A percentile compares a stretch with the other conserved stretches of the same genome.
These are phyloP conservation scores for Bigelowiella natans DNA, from an alignment of 78 protist genomes.

Conservation along the genomic window DNA sequence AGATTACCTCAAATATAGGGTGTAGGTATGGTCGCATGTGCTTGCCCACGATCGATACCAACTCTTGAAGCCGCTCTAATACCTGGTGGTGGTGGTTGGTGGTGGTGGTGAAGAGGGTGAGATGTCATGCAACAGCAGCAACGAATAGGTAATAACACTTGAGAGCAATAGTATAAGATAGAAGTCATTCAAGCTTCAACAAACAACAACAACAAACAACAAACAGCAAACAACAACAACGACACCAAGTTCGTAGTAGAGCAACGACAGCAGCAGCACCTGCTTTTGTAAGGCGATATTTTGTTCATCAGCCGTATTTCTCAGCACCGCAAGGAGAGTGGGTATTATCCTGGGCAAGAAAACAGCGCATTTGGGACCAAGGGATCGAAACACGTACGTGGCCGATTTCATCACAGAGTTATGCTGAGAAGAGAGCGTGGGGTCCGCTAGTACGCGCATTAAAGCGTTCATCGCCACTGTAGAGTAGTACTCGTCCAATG, in stretches of 20 bases:
- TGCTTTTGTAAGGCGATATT: background rate
- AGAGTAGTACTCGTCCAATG: slow-evolving; percentile 69
- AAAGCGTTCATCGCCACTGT: slow-evolving; percentile 63
- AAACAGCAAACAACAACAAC: too few species aligned
- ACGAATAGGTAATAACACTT: too few species aligned
- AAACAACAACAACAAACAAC: too few species aligned
- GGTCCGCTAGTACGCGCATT: background rate
- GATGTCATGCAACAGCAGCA: background rate
- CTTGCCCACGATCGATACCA: slow-evolving; percentile 73
- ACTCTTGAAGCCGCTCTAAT: background rate
- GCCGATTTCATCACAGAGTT: background rate
- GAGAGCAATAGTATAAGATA: too few species aligned
- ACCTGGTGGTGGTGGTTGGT: background rate
- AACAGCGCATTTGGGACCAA: slow-evolving; percentile 18
- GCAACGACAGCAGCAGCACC: too few species aligned
- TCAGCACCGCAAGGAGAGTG: background rate
- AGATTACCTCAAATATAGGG: slow-evolving; percentile 32
- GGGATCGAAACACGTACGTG: slow-evolving; percentile 53
- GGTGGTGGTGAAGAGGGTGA: background rate
- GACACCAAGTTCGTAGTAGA: too few species aligned
- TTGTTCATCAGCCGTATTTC: background rate
- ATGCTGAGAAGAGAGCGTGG: background rate
- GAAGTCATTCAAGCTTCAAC: too few species aligned
- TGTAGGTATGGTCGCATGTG: slow-evolving; percentile 59
- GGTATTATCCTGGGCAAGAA: slow-evolving; percentile 8